phyloP scores from a whole-genome alignment of 371 early-diverging fungal species.

The Mucor velutinosus region DNA sequence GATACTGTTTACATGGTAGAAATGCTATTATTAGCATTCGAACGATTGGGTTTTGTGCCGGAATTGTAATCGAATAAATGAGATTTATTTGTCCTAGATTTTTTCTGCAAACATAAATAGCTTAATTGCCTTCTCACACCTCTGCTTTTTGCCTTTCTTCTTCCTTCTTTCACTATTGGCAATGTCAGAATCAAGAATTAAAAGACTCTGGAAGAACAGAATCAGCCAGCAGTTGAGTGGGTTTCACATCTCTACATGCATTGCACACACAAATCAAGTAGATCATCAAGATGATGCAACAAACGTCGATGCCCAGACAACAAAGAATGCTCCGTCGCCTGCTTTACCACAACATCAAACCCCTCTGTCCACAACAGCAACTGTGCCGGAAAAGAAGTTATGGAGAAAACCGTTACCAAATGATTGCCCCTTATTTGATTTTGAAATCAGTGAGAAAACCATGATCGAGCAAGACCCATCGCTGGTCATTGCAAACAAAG shows the following conservation, averaged over 20 bases:
- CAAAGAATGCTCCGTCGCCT: background rate
- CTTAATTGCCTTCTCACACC: background rate
- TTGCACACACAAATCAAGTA: slow-evolving; percentile 7
- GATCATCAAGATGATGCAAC: background rate
- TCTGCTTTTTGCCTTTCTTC: slow-evolving; percentile 4
- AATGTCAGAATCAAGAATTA: slow-evolving; percentile 16
- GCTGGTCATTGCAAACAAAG: background rate
- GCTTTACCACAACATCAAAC: background rate
- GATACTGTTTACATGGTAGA: background rate
- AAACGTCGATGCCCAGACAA: background rate
- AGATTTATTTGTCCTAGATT: background rate
- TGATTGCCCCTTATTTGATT: slow-evolving; percentile 19
- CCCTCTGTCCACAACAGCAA: background rate
- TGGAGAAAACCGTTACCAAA: slow-evolving; percentile 26
- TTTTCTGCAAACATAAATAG: background rate
- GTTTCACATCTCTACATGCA: background rate
- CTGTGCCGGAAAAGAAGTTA: background rate
- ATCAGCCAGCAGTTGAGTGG: slow-evolving; percentile 5
- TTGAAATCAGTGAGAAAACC: slow-evolving; percentile 4
- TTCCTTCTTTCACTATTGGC: background rate
- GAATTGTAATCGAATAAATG: background rate
- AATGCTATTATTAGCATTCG: slow-evolving; percentile 3
- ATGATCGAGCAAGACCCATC: background rate
- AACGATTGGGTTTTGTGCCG: background rate
- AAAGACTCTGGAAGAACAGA: slow-evolving; percentile 19